phyloP scores from a whole-genome alignment of 2,329 filamentous ascomycete species.

The Fusarium solani-melongenae region DNA sequence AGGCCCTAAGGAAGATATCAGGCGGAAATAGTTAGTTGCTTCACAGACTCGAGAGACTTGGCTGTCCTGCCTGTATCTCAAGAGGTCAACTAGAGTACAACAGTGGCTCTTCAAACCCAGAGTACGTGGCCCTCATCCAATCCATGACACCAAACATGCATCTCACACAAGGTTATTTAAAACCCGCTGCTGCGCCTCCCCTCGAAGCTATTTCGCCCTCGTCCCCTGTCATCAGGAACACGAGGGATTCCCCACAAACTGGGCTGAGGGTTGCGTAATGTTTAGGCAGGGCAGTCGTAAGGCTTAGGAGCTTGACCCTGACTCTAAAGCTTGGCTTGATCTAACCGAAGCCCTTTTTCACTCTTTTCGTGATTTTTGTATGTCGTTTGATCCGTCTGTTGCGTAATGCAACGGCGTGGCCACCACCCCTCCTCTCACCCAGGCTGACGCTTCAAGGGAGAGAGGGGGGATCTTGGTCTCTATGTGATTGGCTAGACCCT shows the following conservation, averaged over 20 bases:
- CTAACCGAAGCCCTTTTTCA: neutral
- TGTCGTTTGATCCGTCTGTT: neutral
- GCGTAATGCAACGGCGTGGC: neutral
- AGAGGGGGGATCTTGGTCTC: neutral
- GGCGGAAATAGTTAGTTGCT: neutral
- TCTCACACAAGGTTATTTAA: neutral
- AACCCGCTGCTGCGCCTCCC: neutral
- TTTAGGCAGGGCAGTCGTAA: neutral
- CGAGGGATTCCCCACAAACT: constrained; percentile 20
- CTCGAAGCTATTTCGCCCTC: no score
- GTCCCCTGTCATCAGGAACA: neutral
- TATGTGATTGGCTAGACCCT: neutral
- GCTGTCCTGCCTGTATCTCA: neutral
- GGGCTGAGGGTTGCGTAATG: constrained; percentile 29
- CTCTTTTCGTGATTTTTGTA: neutral
- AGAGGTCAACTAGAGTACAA: neutral
- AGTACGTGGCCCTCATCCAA: neutral
- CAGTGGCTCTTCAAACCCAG: neutral
- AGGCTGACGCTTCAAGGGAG: neutral
- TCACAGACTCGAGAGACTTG: neutral
- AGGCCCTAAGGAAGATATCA: neutral
- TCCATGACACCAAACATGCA: neutral
- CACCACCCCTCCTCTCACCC: neutral
- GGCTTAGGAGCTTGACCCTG: neutral
- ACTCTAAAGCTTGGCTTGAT: neutral